Conservation (phyloP, 148 eudicot genomes). For the Rhododendron vialii region DNA sequence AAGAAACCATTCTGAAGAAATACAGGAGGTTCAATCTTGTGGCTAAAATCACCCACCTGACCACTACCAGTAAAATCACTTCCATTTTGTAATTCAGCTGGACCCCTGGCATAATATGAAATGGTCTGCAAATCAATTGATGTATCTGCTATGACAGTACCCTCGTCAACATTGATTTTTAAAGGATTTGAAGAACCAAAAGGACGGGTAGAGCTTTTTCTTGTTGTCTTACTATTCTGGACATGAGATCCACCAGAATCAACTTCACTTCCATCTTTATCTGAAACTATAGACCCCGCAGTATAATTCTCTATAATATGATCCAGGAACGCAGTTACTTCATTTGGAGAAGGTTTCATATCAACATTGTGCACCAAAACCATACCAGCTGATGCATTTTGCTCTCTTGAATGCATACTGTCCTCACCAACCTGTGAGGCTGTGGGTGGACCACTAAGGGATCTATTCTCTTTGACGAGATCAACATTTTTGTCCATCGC, state of each 20-base stretch:
- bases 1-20: slow-evolving; percentile 16
- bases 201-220: slow-evolving; percentile 13
- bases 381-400: slow-evolving; percentile 9
- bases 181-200: slow-evolving; percentile 14
- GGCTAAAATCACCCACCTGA: slow-evolving; percentile 18
- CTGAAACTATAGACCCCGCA: slow-evolving; percentile 14
- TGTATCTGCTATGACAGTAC: slow-evolving; percentile 15
- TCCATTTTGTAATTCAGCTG: slow-evolving; percentile 12
- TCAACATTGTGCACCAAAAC: slow-evolving; percentile 13
- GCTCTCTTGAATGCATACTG: slow-evolving; percentile 15
- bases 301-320: slow-evolving; percentile 11
- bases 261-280: slow-evolving; percentile 14
- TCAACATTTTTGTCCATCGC: slow-evolving; percentile 20
- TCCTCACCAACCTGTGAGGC: slow-evolving; percentile 20
- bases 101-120: slow-evolving; percentile 19
- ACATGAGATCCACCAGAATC: slow-evolving; percentile 23
- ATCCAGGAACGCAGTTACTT: neutral
- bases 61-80: slow-evolving; percentile 10
- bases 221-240: slow-evolving; percentile 18
- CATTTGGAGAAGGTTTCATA: slow-evolving; percentile 15
- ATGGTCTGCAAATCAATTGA: slow-evolving; percentile 18
- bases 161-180: slow-evolving; percentile 17
- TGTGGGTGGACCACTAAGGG: slow-evolving; percentile 15
- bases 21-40: slow-evolving; percentile 15
- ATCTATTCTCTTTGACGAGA: slow-evolving; percentile 17